Conservation (phyloP, 352 stramenopile species). For the Pythium biforme region DNA sequence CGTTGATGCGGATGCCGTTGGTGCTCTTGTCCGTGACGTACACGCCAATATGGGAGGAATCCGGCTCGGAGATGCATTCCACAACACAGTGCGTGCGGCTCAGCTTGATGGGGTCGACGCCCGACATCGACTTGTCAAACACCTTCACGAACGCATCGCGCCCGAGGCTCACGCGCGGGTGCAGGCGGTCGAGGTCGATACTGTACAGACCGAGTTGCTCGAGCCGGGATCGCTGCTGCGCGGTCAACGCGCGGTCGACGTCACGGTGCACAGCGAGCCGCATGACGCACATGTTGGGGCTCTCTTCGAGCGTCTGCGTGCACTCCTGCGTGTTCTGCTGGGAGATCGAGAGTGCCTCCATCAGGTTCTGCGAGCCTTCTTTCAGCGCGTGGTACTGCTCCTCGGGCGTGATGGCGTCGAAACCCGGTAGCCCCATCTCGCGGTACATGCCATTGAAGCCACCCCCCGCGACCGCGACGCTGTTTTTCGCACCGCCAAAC, state of each 20-base stretch:
- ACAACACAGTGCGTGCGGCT: constrained; percentile 65
- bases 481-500: not conserved
- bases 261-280: constrained; percentile 64
- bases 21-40: constrained; percentile 72
- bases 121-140: constrained; percentile 56
- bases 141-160: constrained; percentile 54
- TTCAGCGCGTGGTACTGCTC: constrained; percentile 40
- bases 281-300: constrained; percentile 52
- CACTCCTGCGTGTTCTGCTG: constrained; percentile 77
- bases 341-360: constrained; percentile 71
- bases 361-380: constrained; percentile 55
- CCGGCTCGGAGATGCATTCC: constrained; percentile 45
- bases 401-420: constrained; percentile 26
- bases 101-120: constrained; percentile 59
- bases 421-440: constrained; percentile 7
- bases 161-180: constrained; percentile 43
- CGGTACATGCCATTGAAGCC: constrained; percentile 3
- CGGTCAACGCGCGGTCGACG: constrained; percentile 56
- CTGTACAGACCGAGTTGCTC: constrained; percentile 51
- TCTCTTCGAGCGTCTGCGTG: constrained; percentile 70
- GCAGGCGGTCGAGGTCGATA: constrained; percentile 59
- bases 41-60: constrained; percentile 41
- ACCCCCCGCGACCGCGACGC: no score
- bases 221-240: constrained; percentile 51
- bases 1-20: constrained; percentile 74